phyloP scores from a whole-genome alignment of 1,284 basidiomycete species.

The Irpex sp. region DNA sequence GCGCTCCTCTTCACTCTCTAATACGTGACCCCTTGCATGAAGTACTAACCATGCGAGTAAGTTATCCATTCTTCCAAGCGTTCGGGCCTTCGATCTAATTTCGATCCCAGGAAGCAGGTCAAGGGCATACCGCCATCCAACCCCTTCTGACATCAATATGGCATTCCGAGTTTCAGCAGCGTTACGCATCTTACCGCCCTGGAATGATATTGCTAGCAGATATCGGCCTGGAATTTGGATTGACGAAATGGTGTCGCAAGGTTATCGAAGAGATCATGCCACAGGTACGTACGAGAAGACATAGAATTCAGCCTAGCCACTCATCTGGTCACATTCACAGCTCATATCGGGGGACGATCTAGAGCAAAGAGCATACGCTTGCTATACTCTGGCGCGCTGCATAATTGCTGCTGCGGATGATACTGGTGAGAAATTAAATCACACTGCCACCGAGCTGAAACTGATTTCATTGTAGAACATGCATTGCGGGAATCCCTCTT shows the following conservation, averaged over 20 bases:
- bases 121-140: conserved; percentile 59
- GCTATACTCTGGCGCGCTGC: conserved; percentile 69
- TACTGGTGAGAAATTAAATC: background rate
- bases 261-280: conserved; percentile 76
- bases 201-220: conserved; percentile 71
- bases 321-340: conserved; percentile 31
- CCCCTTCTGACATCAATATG: conserved; percentile 68
- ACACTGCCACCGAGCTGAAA: background rate
- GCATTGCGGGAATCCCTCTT: conserved; percentile 52
- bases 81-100: background rate
- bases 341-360: conserved; percentile 66
- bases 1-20: conserved; percentile 35
- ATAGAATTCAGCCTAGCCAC: no score
- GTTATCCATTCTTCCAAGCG: conserved; percentile 16
- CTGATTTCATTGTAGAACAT: conserved; percentile 26
- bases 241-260: conserved; percentile 59
- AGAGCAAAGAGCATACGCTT: conserved; percentile 73
- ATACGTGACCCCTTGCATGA: conserved; percentile 61
- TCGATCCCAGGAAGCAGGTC: conserved; percentile 38
- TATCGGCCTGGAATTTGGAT: conserved; percentile 68
- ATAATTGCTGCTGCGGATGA: conserved; percentile 45
- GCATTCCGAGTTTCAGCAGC: conserved; percentile 75
- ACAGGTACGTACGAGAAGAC: conserved; percentile 43
- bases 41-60: conserved; percentile 59
- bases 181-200: conserved; percentile 61